Conservation (phyloP, 2,329 filamentous ascomycete species). For the Thyridium curvatum region DNA sequence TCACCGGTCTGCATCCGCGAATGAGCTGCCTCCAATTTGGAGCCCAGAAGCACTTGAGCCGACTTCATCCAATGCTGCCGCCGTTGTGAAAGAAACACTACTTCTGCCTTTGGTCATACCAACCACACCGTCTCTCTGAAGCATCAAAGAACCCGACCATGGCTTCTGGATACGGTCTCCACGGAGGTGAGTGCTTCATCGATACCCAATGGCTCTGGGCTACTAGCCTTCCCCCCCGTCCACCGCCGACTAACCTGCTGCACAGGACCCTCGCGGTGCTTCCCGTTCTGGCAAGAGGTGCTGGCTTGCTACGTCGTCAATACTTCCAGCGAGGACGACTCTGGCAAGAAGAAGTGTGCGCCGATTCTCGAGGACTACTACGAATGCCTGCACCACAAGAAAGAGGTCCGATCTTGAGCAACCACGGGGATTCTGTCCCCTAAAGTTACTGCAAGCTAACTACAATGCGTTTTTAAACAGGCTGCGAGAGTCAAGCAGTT, state of each 20-base stretch:
- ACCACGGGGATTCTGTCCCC: neutral
- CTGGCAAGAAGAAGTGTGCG: conserved; percentile 81
- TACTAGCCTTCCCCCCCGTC: neutral
- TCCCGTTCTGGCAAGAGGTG: conserved; percentile 99
- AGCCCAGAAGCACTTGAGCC: too few relatives aligned
- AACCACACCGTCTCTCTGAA: neutral
- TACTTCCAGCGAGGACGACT: conserved; percentile 68
- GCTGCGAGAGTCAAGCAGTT: conserved; percentile 71
- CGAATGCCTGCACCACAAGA: conserved; percentile 97
- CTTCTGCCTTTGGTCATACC: too few relatives aligned
- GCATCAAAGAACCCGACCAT: conserved; percentile 35
- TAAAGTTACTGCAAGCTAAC: conserved; percentile 1
- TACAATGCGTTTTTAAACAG: conserved; percentile 36
- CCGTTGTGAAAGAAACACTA: too few relatives aligned
- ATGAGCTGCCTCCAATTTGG: too few relatives aligned
- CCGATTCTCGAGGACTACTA: conserved; percentile 93
- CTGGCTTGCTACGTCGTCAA: conserved; percentile 98
- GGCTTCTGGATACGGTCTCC: conserved; percentile 78
- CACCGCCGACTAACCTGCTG: conserved; percentile 4
- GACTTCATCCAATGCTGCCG: too few relatives aligned
- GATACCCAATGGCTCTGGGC: neutral
- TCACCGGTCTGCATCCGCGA: too few relatives aligned
- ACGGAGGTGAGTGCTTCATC: conserved; percentile 57
- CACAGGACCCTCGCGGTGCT: conserved; percentile 70
- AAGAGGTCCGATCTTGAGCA: conserved; percentile 64